A percentile compares a stretch with the other conserved stretches of the same genome.
Evolutionary conservation across 768 basidiomycete genomes (phyloP).

Genomic region (Coprinopsis sp.): DNA sequence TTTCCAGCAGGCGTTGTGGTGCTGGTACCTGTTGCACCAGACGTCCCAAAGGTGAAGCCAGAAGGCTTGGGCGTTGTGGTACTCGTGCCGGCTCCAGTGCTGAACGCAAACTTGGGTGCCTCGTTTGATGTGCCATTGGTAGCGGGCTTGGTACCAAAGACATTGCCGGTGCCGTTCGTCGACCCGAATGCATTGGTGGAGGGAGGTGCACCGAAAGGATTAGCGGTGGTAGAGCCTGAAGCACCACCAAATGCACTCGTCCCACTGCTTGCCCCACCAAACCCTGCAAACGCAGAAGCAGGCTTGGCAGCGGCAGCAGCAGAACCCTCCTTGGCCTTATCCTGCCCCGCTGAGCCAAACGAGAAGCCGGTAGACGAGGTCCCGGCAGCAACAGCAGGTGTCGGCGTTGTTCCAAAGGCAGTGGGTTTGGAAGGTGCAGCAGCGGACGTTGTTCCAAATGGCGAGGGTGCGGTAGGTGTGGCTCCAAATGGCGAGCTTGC

Average conservation of each 20-base stretch:
- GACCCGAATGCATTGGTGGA: neutral
- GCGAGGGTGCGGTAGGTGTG: slow-evolving; percentile 8
- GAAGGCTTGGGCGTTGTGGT: slow-evolving; percentile 18
- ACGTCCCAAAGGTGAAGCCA: slow-evolving; percentile 18
- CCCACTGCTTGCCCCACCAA: no score
- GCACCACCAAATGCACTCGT: neutral
- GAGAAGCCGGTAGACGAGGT: neutral
- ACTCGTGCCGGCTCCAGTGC: slow-evolving; percentile 4
- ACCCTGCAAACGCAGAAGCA: no score
- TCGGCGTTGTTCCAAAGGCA: neutral
- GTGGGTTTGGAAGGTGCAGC: slow-evolving; percentile 12
- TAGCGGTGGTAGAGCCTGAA: neutral
- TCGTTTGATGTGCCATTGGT: slow-evolving; percentile 2
- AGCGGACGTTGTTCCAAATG: neutral
- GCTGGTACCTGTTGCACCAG: neutral
- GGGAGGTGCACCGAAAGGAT: no score
- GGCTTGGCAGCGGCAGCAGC: no score
- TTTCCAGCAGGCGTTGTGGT: neutral
- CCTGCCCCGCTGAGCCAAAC: neutral
- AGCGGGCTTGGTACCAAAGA: slow-evolving; percentile 11
- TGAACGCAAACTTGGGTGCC: slow-evolving; percentile 16
- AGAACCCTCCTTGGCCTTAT: no score
- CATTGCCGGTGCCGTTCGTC: neutral
- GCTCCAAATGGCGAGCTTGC: slow-evolving; percentile 20
- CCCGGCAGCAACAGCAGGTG: neutral